phyloP scores from a whole-genome alignment of 352 stramenopile species.

The Phytophthora sp. region DNA sequence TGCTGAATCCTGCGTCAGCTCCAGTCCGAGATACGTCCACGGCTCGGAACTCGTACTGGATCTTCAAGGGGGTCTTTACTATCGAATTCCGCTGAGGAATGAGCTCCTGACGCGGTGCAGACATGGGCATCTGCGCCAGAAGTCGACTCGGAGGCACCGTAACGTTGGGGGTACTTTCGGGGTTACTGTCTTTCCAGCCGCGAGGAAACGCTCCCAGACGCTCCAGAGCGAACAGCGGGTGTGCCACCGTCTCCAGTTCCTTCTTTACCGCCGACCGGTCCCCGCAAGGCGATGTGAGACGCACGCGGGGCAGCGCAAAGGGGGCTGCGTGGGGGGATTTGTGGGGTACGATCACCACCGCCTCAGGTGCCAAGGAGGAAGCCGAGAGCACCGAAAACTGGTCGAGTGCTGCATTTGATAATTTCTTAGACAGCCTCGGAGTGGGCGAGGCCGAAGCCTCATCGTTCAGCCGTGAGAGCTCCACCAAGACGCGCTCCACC shows the following conservation, averaged over 20 bases:
- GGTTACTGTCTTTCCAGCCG: slow-evolving; percentile 23
- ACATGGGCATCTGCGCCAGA: slow-evolving; percentile 78
- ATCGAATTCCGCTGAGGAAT: slow-evolving; percentile 52
- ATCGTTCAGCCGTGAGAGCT: slow-evolving; percentile 47
- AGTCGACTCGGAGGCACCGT: slow-evolving; percentile 52
- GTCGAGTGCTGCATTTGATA: slow-evolving; percentile 32
- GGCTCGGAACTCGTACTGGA: slow-evolving; percentile 69
- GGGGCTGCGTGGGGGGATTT: slow-evolving; percentile 9
- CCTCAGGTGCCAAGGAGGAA: slow-evolving; percentile 51
- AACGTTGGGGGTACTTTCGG: slow-evolving; percentile 20
- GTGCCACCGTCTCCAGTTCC: slow-evolving; percentile 37
- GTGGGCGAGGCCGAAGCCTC: background rate
- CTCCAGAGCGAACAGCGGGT: slow-evolving; percentile 52
- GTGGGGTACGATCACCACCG: slow-evolving; percentile 53
- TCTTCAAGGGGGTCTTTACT: slow-evolving; percentile 55
- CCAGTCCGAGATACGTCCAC: slow-evolving; percentile 40
- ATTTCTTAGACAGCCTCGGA: background rate
- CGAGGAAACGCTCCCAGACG: slow-evolving; percentile 45
- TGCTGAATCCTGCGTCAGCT: slow-evolving; percentile 61
- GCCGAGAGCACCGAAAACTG: slow-evolving; percentile 55
- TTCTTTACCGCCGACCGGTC: slow-evolving; percentile 27
- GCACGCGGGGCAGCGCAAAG: slow-evolving; percentile 52
- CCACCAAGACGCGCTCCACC: slow-evolving; percentile 44
- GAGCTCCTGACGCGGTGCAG: slow-evolving; percentile 55
- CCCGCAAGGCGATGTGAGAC: slow-evolving; percentile 42